A percentile compares a stretch with the other conserved stretches of the same genome.
Conservation (phyloP, 83 land plant genomes). For the Diphasiastrum complanatum region DNA sequence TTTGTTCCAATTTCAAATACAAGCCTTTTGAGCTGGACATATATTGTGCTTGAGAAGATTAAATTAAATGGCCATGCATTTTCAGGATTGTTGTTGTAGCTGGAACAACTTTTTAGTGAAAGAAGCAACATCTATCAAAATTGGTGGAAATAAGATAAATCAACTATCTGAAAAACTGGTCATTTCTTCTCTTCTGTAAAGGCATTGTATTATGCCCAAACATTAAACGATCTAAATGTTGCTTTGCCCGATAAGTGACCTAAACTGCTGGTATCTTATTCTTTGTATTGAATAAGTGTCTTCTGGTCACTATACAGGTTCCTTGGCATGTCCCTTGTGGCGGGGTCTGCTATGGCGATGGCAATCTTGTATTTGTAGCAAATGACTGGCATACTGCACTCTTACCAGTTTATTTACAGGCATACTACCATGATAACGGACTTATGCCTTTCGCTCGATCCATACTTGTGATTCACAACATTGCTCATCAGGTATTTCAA, state of each 20-base stretch:
- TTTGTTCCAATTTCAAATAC: too few species aligned
- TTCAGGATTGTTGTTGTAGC: too few species aligned
- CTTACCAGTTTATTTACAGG: constrained; percentile 92
- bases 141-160: too few species aligned
- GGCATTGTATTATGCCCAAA: too few species aligned
- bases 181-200: too few species aligned
- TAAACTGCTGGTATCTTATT: not conserved
- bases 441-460: constrained; percentile 74
- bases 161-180: too few species aligned
- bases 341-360: constrained; percentile 96
- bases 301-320: constrained; percentile 34
- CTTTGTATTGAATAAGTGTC: constrained; percentile 1
- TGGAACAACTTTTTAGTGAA: too few species aligned
- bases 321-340: constrained; percentile 99
- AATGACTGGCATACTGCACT: constrained; percentile 99
- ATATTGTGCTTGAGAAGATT: too few species aligned
- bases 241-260: not conserved
- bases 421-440: constrained; percentile 89
- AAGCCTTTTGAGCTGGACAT: too few species aligned
- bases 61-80: too few species aligned
- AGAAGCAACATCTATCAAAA: too few species aligned
- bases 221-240: not conserved
- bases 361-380: constrained; percentile 87
- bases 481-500: constrained; percentile 83
- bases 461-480: constrained; percentile 84